phyloP scores from a whole-genome alignment of 2,329 filamentous ascomycete genomes.

The Diaporthe citrichinensis region DNA sequence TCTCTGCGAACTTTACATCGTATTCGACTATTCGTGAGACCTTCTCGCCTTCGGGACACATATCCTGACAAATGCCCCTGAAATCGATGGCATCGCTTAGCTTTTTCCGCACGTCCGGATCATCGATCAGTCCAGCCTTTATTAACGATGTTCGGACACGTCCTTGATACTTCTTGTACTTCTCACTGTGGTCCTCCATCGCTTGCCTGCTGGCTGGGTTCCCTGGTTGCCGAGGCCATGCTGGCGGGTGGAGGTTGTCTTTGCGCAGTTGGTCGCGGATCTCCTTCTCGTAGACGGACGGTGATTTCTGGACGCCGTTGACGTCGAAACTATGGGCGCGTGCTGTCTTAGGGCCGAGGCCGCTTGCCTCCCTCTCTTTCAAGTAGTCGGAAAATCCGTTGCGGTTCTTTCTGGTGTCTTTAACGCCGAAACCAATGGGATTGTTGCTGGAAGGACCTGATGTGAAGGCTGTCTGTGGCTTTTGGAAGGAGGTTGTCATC shows the following conservation, averaged over 20 bases:
- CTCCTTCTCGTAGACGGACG: conserved; percentile 59
- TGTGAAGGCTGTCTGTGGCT: conserved; percentile 21
- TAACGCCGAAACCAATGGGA: conserved; percentile 30
- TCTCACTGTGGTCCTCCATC: conserved; percentile 69
- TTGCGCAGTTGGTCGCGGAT: conserved; percentile 68
- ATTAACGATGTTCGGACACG: conserved; percentile 71
- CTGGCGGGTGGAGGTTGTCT: conserved; percentile 67
- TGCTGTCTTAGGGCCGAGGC: conserved; percentile 28
- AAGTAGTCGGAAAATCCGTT: conserved; percentile 39
- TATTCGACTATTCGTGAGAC: conserved; percentile 73
- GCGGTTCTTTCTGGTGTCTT: conserved; percentile 31
- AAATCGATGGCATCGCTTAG: conserved; percentile 76
- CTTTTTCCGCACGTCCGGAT: conserved; percentile 73
- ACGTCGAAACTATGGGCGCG: conserved; percentile 7
- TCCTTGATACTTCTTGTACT: conserved; percentile 70
- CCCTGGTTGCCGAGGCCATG: conserved; percentile 69
- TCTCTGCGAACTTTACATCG: conserved; percentile 71
- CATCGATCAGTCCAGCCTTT: conserved; percentile 73
- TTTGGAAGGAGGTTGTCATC: conserved; percentile 32
- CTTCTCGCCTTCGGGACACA: conserved; percentile 78
- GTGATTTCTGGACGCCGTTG: conserved; percentile 42
- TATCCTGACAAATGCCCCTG: conserved; percentile 77
- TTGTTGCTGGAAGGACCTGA: background rate
- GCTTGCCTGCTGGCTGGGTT: conserved; percentile 64
- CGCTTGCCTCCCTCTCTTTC: conserved; percentile 24